Evolutionary conservation across 805 yeast genomes (phyloP), one percentile per base, ranked within the genome.

Genomic region (Kodamaea hsintzibuensis): DNA sequence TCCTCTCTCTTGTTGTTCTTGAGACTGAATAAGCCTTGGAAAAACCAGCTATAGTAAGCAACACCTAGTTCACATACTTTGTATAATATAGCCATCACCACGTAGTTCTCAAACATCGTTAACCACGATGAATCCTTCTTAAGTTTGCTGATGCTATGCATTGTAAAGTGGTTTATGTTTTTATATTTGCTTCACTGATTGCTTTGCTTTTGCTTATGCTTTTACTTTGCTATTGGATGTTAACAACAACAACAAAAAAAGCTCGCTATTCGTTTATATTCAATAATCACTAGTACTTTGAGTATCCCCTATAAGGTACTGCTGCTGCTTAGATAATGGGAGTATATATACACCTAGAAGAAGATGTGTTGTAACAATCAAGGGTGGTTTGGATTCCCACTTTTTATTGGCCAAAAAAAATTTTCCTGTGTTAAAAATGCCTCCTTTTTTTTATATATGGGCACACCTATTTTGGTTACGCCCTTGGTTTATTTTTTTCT

Each of bases 61-160:
- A 47, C 42, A 14, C 57, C 57, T 5, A 56, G 38, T 50, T 51
- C 52, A 38, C 52, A 38, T 16, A 56, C 22, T 22, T 49, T 46
- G 43, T 45, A 40, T 10, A 55, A 49, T 13, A 54, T 56, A 13
- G 53, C 39, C 42, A 56, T 30, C 12, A 56, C 30, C 16, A 53
- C 54, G 18, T 51, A 25, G 48, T 51, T 22, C 25, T 49, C 47
- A 30, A 56, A 56, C 40, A 51, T 50, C 30, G 30, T 22, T n/a
- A 37, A 16, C 54, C 50, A 46, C 14, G 33, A 22, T 4, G 25
- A 25, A 16, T 14, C 37, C 18, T 25, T 50, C 39, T 50, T 50
- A 14, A 47, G 49, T 47, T 16, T 47, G 49, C 49, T 47, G 42
- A 47, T 42, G 16, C 42, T 35, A 10, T 44, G 46, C 51, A 48